Evolutionary conservation across 257 asterid genomes (phyloP), one percentile per base, ranked within the genome.

Genomic region (Scutellaria barbata): DNA sequence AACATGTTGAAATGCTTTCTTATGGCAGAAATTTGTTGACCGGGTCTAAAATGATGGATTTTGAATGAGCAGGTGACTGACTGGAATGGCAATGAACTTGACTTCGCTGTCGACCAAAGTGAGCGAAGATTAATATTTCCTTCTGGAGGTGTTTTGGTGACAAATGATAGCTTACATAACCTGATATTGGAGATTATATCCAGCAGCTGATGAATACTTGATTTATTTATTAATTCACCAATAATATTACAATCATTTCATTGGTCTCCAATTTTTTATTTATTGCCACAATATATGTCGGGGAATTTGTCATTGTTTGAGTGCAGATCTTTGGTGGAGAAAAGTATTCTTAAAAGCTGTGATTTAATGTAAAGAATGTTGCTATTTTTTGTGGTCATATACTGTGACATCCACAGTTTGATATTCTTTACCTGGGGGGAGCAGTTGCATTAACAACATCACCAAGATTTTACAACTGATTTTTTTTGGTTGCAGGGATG

Each of bases 51-150:
- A 25, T 37, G 14, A 53, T 48, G 45, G 39, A 40, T 14, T 16
- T 37, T 55, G n/a, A 63, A 41, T 64, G 74, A 50, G 54, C 86
- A 93, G 98, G 97, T 90, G 60, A 90, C 85, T 18, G 98, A 94
- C 80, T 94, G 98, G 98, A 74, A 78, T 61, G 98, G 98, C 43
- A 63, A 62, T 40, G 58, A 78, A 47, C 89, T 94, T 47, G 84
- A 90, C 77, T 83, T 94, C 62, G 83, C 89, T 7, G 96, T 81
- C 11, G 96, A 94, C 81, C 65, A 85, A 79, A 71, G 39, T 13
- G 91, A 81, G 75, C 76, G 96, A 81, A 85, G 98, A 71, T 62
- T 81, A 63, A 39, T 94, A 54, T 81, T 69, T 80, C 98, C 98
- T 71, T 68, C 84, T 16, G 95, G 92, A 30, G 98, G 98, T 63